These are phyloP conservation scores for Warburgia ugandensis DNA, from an alignment of 164 flowering plant species.

Conservation along the genomic window DNA sequence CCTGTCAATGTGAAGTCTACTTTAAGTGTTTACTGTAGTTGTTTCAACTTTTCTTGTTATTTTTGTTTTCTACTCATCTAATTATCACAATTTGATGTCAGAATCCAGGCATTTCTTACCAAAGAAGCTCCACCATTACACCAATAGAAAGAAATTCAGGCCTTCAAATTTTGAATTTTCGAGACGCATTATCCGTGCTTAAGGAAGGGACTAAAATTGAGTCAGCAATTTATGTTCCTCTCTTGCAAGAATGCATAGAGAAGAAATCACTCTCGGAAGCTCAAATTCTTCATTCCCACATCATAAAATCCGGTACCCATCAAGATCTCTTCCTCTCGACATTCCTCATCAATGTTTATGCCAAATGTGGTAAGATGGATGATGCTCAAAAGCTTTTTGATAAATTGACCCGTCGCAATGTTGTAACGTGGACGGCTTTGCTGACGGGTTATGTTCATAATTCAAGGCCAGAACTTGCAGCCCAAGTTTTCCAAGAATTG, in stretches of 20 bases:
- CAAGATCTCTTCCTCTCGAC: constrained; percentile 44
- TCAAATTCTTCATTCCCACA: constrained; percentile 48
- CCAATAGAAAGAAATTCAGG: constrained; percentile 24
- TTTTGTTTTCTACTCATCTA: constrained; percentile 4
- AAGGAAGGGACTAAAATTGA: constrained; percentile 29
- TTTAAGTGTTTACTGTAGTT: too few species aligned
- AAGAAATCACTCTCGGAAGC: constrained; percentile 34
- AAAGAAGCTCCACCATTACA: constrained; percentile 23
- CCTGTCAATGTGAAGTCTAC: too few species aligned
- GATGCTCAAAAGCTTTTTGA: constrained; percentile 53
- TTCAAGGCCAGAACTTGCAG: constrained; percentile 45
- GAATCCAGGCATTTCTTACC: constrained; percentile 26
- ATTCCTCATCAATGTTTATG: constrained; percentile 58
- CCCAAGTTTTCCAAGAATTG: constrained; percentile 47
- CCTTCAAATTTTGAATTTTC: constrained; percentile 28
- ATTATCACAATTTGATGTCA: constrained; percentile 11
- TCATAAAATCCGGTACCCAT: constrained; percentile 52
- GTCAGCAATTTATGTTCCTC: constrained; percentile 43
- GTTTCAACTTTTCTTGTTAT: not conserved
- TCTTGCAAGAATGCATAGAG: constrained; percentile 54
- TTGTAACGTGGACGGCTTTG: constrained; percentile 66
- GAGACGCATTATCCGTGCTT: constrained; percentile 36
- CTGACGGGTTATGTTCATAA: constrained; percentile 67
- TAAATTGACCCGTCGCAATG: constrained; percentile 42
- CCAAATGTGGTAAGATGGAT: constrained; percentile 60